Conservation (phyloP, 331 rosid genomes). For the Telfairia occidentalis region DNA sequence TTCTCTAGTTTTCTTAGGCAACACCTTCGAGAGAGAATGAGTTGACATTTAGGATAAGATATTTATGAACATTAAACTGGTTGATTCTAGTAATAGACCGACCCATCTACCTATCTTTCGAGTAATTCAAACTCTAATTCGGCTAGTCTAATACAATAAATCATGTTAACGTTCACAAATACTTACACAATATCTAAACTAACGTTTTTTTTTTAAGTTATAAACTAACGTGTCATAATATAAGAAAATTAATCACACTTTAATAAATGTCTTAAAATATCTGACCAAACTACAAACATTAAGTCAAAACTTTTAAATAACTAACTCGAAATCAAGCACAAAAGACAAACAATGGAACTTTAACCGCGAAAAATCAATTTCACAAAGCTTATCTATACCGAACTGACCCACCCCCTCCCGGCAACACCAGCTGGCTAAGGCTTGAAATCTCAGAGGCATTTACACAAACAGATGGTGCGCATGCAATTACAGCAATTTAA, state of each 20-base stretch:
- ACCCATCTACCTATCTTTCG: neutral
- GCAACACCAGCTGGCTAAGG: neutral
- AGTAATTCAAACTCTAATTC: neutral
- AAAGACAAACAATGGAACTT: neutral
- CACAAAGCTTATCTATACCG: constrained; percentile 2
- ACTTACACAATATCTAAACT: no score
- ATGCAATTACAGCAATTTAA: neutral
- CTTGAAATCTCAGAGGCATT: neutral
- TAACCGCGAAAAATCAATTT: neutral
- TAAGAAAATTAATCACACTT: no score
- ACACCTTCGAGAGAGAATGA: neutral
- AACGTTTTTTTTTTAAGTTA: no score
- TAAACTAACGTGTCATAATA: no score
- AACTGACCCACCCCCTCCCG: neutral
- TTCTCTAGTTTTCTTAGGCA: no score
- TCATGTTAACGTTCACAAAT: neutral
- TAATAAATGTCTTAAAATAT: no score
- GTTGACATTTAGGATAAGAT: neutral
- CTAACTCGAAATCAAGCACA: neutral
- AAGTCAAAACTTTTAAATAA: no score
- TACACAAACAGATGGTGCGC: constrained; percentile 9
- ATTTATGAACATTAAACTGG: neutral
- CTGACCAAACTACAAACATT: neutral
- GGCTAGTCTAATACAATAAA: neutral
- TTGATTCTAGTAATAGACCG: neutral